These are phyloP conservation scores for Blastobotrys buckinghamii DNA, from an alignment of 1,139 yeast genomes.

Conservation along the genomic window DNA sequence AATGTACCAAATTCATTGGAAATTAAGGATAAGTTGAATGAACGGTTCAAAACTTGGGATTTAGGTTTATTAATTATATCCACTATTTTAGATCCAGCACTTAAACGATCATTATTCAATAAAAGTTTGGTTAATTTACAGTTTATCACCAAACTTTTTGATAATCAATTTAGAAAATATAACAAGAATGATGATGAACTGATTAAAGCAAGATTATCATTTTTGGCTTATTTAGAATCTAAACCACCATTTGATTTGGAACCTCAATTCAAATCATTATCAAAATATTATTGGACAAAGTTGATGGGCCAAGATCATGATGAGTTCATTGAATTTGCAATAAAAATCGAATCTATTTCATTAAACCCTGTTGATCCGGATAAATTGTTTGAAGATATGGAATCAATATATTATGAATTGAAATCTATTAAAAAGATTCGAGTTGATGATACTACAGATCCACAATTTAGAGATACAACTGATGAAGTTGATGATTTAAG, in stretches of 20 bases:
- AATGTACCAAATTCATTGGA: background rate
- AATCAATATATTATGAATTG: conserved; percentile 9
- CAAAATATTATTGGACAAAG: conserved; percentile 13
- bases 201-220: background rate
- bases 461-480: background rate
- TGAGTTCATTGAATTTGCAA: conserved; percentile 9
- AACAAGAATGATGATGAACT: background rate
- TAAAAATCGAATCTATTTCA: conserved; percentile 11
- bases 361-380: conserved; percentile 12
- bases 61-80: conserved; percentile 10
- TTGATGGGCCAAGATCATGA: conserved; percentile 9
- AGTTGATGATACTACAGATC: conserved; percentile 7
- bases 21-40: conserved; percentile 5
- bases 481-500: background rate
- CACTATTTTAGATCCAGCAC: conserved; percentile 10
- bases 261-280: conserved; percentile 7
- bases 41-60: conserved; percentile 13
- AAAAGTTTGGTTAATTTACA: conserved; percentile 1
- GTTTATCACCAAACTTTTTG: background rate
- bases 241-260: conserved; percentile 10
- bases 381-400: conserved; percentile 14
- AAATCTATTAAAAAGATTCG: background rate
- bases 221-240: conserved; percentile 9
- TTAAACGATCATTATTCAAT: conserved; percentile 8
- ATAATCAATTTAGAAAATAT: conserved; percentile 4